Evolutionary conservation across 2,329 filamentous ascomycete species (phyloP), one percentile per base, ranked within the genome.

Genomic region (Coniochaeta hoffmannii): DNA sequence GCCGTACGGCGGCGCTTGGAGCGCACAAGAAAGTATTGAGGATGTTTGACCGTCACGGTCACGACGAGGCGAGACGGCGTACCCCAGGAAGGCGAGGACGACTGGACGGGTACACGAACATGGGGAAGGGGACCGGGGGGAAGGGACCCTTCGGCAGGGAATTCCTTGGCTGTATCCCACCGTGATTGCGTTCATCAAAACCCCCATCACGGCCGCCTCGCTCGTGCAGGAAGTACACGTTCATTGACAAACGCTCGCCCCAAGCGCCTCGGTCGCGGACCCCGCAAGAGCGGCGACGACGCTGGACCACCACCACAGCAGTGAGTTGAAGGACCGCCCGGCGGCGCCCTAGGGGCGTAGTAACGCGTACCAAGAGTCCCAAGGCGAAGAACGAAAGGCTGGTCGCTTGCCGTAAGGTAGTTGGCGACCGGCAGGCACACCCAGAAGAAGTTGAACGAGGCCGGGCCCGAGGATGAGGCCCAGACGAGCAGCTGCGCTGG

Each of bases 391-490:
- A n/a, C n/a, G 71, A 56, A 77, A 78, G 2, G 76, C 66, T 4
- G 74, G 73, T 15, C 76, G 66, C 61, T 76, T 76, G 46, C 75
- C 75, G 38, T n/a, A n/a, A 72, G 66, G 55, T 73, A 74, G 56
- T 74, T 75, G 24, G 73, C 73, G 15, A 77, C 22, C 6, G 75
- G 75, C 5, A n/a, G n/a, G n/a, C n/a, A n/a, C n/a, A 78, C 74
- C 75, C 75, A 78, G 61, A 78, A 68, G 66, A 78, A 78, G 60
- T 78, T 78, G 63, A 73, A 76, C 2, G n/a, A 70, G 58, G 5
- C 74, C 76, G 5, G 76, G 64, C 0, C 74, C 69, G 4, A 77
- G 64, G 53, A 77, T 72, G 1, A n/a, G n/a, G 72, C 64, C 53
- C 75, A 76, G 7, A 77, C 64, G 8, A 76, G 66, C n/a, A 77